Base-by-base conservation (phyloP, 73 alveolate genomes). In the Tetrahymena borealis region DNA sequence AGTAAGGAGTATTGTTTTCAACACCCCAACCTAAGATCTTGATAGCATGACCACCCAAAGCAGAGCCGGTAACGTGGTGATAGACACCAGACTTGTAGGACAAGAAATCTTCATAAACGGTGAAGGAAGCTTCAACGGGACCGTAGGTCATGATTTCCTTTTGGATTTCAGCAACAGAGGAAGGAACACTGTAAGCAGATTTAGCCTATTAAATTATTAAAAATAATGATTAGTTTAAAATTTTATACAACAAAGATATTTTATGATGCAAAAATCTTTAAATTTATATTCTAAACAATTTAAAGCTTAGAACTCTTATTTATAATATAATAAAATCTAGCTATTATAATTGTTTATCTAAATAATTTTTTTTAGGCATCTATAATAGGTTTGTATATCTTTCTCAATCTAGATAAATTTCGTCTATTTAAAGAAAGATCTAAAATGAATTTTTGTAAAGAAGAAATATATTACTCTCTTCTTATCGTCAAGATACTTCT, bases 1-100 rank as follows among this genome's bases (percentile, higher is more conserved):
- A 98, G 96, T 98, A 98, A 91, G 94, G 90, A 42, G 93, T 91
- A 13, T 96, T 94, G 32, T 93, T 79, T 90, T 95, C 96, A 12
- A 78, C 96, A 90, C 99, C 99, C 97, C 97, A 97, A 12, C 99
- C 99, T 32, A 97, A 91, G 28, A 97, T 90, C 42, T 94, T 97
- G 33, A 98, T 96, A 78, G 99, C 98, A 91, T 98, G 99, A 3
- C 94, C 98, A 13, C 99, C 99, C 20, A 31, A 94, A 8, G 98
- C 98, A 41, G 98, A 79, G 33, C 96, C 94, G 91, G 96, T 97
- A 39, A 93, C 93, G 94, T n/a, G n/a, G n/a, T n/a, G n/a, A n/a
- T 97, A 98, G 93, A 98, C 96, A 24, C 98, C 98, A 33, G 94
- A 39, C 31, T 91, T 78, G 96, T 98, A 98, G 94, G 85, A 79